Evolutionary conservation across 108 stramenopile genomes (phyloP).

Genomic region (Fragilariopsis cylindrus): DNA sequence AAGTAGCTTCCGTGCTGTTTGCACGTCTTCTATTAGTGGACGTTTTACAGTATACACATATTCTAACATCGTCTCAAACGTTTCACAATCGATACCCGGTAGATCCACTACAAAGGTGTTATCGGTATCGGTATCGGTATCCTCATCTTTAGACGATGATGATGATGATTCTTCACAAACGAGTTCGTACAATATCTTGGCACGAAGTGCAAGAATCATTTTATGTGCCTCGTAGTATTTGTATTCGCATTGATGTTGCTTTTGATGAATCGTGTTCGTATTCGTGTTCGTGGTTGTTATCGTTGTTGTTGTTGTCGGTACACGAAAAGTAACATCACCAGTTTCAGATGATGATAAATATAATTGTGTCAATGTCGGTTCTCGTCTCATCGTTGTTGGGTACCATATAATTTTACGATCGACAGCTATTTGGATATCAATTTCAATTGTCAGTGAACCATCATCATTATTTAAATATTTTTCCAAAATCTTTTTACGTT

Average conservation of each 20-base stretch:
- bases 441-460: neutral
- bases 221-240: neutral
- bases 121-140: neutral
- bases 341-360: conserved; percentile 6
- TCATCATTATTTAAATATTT: neutral
- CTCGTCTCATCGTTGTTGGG: conserved; percentile 6
- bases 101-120: neutral
- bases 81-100: neutral
- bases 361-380: conserved; percentile 7
- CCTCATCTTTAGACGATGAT: no score
- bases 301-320: neutral
- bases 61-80: conserved; percentile 10
- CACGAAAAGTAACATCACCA: conserved; percentile 3
- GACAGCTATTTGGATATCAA: neutral
- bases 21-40: neutral
- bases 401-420: conserved; percentile 13
- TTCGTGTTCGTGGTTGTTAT: no score
- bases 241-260: no score
- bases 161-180: neutral
- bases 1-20: neutral
- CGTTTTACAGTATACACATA: conserved; percentile 2
- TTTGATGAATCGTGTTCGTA: no score
- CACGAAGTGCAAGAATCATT: conserved; percentile 13
- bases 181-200: conserved; percentile 3
- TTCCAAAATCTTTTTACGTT: neutral